Evolutionary conservation across 495 filamentous ascomycete genomes (phyloP).

Genomic region (Pseudevernia furfuracea): DNA sequence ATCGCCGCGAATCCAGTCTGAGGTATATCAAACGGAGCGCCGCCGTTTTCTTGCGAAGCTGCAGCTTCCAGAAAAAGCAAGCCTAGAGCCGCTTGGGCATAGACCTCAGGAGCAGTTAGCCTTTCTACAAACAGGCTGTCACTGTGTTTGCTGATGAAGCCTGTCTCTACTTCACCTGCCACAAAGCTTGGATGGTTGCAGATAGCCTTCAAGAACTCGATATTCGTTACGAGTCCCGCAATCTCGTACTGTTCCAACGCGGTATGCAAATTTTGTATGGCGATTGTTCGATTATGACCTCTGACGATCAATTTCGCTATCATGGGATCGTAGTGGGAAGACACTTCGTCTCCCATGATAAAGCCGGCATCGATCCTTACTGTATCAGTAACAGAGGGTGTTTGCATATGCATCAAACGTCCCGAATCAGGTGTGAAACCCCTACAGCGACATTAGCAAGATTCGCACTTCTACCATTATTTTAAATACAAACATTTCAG

Average conservation of each 20-base stretch:
- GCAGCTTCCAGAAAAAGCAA: constrained; percentile 46
- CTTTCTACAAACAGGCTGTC: constrained; percentile 59
- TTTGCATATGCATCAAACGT: constrained; percentile 72
- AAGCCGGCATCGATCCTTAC: constrained; percentile 92
- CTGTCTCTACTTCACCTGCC: constrained; percentile 85
- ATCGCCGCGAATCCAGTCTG: constrained; percentile 47
- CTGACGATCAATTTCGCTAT: constrained; percentile 96
- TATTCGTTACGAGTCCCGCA: constrained; percentile 87
- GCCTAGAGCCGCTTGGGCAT: constrained; percentile 74
- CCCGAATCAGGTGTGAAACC: constrained; percentile 94
- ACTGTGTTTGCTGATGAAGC: constrained; percentile 84
- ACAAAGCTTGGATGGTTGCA: constrained; percentile 76
- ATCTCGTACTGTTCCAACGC: constrained; percentile 88
- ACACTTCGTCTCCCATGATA: constrained; percentile 81
- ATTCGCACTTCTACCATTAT: background rate
- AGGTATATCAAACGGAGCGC: constrained; percentile 26
- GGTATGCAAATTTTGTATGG: constrained; percentile 72
- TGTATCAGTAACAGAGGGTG: constrained; percentile 57
- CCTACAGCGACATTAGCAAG: constrained; percentile 28
- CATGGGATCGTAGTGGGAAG: constrained; percentile 97
- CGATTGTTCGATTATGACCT: constrained; percentile 66
- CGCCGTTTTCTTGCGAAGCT: constrained; percentile 20
- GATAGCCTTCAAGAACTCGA: constrained; percentile 87
- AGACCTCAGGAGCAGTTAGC: constrained; percentile 53
- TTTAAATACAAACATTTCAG: constrained; percentile 41